Evolutionary conservation across 2,329 filamentous ascomycete species (phyloP).

Genomic region (Sporothrix pallida): DNA sequence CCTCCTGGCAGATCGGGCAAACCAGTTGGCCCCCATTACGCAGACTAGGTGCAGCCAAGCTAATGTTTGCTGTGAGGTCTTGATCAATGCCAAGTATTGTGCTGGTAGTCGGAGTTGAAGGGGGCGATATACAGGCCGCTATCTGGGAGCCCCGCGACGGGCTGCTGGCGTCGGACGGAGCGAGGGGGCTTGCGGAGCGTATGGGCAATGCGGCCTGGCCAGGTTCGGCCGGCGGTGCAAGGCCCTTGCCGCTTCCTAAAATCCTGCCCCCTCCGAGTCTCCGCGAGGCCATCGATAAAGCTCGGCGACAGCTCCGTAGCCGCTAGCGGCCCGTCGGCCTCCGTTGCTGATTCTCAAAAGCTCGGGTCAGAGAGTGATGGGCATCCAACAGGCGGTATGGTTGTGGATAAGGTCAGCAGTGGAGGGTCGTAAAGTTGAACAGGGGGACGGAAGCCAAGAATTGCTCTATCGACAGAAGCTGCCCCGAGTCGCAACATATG

Average conservation of each 20-base stretch:
- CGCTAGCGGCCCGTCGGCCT: constrained; percentile 20
- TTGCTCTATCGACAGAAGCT: no score
- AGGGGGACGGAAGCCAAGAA: background rate
- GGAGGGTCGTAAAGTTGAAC: background rate
- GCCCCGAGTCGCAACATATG: no score
- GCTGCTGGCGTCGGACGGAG: constrained; percentile 69
- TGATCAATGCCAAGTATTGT: constrained; percentile 73
- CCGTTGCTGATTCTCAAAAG: background rate
- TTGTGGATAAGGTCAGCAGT: background rate
- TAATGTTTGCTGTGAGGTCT: constrained; percentile 82
- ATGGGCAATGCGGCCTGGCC: constrained; percentile 46
- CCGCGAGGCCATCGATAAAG: constrained; percentile 71
- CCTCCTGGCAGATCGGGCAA: constrained; percentile 97
- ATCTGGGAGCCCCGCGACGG: constrained; percentile 76
- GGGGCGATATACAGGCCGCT: constrained; percentile 58
- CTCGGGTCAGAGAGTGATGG: background rate
- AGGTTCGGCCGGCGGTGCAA: constrained; percentile 66
- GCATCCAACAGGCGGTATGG: background rate
- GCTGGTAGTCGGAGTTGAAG: constrained; percentile 59
- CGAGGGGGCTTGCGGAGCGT: constrained; percentile 60
- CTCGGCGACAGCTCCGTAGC: constrained; percentile 16
- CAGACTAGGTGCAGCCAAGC: constrained; percentile 62
- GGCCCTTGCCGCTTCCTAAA: constrained; percentile 81
- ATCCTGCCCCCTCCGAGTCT: constrained; percentile 92
- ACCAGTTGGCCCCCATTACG: constrained; percentile 71